phyloP scores from a whole-genome alignment of 176 grass and related monocot genomes.

The Thalia dealbata region DNA sequence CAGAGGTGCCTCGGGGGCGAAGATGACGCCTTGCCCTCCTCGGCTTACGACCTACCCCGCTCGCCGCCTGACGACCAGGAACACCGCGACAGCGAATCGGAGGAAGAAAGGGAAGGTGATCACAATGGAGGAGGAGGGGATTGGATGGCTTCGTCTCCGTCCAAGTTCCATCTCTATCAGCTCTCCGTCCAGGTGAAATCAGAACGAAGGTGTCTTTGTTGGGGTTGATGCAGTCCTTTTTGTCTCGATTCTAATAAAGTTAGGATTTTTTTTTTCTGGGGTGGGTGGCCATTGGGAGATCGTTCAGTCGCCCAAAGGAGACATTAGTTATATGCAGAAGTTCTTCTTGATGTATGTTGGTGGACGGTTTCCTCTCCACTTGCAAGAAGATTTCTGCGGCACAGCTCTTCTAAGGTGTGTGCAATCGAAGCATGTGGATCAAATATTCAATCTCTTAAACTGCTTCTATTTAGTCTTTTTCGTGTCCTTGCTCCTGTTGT shows the following conservation, averaged over 20 bases:
- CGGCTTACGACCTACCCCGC: constrained; percentile 32
- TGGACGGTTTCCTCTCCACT: constrained; percentile 53
- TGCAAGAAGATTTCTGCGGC: constrained; percentile 94
- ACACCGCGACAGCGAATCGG: constrained; percentile 20
- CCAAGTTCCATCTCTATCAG: constrained; percentile 87
- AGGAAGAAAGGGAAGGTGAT: constrained; percentile 15
- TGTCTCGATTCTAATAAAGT: background rate
- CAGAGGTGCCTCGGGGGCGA: constrained; percentile 26
- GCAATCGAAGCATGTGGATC: too few species aligned
- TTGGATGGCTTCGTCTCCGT: constrained; percentile 24
- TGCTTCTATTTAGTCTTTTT: background rate
- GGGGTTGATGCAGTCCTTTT: background rate
- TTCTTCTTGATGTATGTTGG: constrained; percentile 90
- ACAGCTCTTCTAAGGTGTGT: constrained; percentile 71
- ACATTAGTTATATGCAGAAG: constrained; percentile 81
- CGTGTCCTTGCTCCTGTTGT: background rate
- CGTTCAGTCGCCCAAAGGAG: constrained; percentile 66
- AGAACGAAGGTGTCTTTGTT: background rate
- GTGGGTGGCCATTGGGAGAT: background rate
- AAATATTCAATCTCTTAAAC: background rate
- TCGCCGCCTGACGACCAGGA: constrained; percentile 17
- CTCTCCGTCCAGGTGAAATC: constrained; percentile 62
- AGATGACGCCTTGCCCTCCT: constrained; percentile 38
- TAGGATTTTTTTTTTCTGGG: background rate
- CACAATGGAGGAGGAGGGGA: constrained; percentile 15